Base-by-base conservation (phyloP, 2,329 filamentous ascomycete species). In the Phialophora chinensis region DNA sequence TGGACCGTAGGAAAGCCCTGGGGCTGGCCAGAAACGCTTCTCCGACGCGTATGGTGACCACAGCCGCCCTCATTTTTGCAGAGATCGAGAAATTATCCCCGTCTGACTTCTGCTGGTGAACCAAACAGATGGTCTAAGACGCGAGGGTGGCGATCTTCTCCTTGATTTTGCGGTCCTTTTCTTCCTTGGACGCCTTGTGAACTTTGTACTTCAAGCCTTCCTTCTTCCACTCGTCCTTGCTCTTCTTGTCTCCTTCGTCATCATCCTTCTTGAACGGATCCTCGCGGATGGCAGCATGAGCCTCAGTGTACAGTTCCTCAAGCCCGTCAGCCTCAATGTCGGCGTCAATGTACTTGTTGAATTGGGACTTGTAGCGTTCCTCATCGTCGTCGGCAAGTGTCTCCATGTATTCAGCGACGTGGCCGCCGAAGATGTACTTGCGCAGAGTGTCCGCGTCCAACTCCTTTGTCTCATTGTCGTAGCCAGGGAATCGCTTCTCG, bases 331-430 rank as follows among this genome's bases (percentile, higher is more conserved):
- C 93, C 86, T 98, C 94, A 74, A 99, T 83, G 77, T 97, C 95
- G 79, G 96, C 92, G 74, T 99, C 94, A 75, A 97, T 91, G 88
- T 99, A 99, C 85, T 95, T 90, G 82, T 89, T 86, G 91, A 99
- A 99, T 87, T 99, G 95, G 77, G 88, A 89, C 88, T 94, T 94
- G 92, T 92, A 99, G 81, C 95, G 93, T 89, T 99, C 95, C 91
- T 99, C 95, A 80, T 99, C 95, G 81, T 99, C 95, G 78, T 99
- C 95, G 84, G 95, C 95, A 73, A 99, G 91, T 67, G 91, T 95
- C 90, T 99, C 95, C 95, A 99, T 99, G 90, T 99, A 99, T 89
- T 99, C 95, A 75, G 94, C 93, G 73, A 99, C 92, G 89, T 99
- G 95, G 71, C 95, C 94, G 79, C 88, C 95, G 83, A 92, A 94